Conservation (phyloP, 2,329 filamentous ascomycete genomes). For the Byssothecium circinans region DNA sequence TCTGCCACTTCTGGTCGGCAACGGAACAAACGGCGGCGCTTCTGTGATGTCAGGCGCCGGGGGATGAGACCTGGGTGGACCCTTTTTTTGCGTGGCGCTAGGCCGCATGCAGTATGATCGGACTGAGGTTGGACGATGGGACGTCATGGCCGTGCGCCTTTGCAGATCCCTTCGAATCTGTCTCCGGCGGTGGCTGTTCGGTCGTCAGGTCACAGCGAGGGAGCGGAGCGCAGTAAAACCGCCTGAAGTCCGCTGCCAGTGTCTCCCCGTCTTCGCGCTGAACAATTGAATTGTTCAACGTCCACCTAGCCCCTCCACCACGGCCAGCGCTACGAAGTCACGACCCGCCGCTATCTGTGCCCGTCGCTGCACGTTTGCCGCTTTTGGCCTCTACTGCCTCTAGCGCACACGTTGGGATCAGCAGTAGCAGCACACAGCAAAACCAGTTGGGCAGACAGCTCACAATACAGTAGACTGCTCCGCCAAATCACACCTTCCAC, state of each 20-base stretch:
- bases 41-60: background rate
- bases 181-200: background rate
- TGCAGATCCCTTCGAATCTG: background rate
- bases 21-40: background rate
- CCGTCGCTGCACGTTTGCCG: constrained; percentile 1
- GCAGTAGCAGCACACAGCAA: background rate
- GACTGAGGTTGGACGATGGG: background rate
- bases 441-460: background rate
- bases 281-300: too few species aligned
- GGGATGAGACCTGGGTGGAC: background rate
- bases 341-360: constrained; percentile 3
- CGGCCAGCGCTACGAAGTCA: too few species aligned
- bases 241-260: background rate
- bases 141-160: background rate
- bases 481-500: background rate
- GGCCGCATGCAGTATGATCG: background rate
- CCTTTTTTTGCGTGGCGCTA: background rate
- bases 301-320: too few species aligned
- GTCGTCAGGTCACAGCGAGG: background rate
- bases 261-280: too few species aligned
- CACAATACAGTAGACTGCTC: background rate
- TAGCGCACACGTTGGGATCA: background rate
- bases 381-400: background rate
- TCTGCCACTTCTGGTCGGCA: too few species aligned
- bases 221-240: background rate